Conservation (phyloP, 2,329 filamentous ascomycete species). For the Pestalotiopsis fici region DNA sequence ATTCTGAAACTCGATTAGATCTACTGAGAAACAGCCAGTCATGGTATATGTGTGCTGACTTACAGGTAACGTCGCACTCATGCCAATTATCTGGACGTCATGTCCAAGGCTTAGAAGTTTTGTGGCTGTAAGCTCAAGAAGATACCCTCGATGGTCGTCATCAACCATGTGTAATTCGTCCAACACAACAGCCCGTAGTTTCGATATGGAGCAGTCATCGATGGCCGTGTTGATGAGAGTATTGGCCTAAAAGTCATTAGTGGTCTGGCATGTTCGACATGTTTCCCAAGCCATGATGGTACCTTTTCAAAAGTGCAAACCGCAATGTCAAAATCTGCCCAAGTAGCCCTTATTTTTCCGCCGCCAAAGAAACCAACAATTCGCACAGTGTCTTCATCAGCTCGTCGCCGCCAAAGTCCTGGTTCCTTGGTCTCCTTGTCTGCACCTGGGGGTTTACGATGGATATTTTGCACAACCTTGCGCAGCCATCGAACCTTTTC, state of each 20-base stretch:
- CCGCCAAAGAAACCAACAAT: constrained; percentile 77
- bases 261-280: constrained; percentile 13
- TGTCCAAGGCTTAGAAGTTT: constrained; percentile 72
- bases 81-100: constrained; percentile 70
- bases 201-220: constrained; percentile 66
- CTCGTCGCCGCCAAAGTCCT: constrained; percentile 53
- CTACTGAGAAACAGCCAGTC: not conserved
- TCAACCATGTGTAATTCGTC: constrained; percentile 85
- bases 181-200: constrained; percentile 67
- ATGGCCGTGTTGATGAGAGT: constrained; percentile 73
- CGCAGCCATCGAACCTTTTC: constrained; percentile 78
- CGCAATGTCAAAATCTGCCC: constrained; percentile 76
- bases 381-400: constrained; percentile 59
- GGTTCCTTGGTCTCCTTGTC: constrained; percentile 31
- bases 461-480: constrained; percentile 63
- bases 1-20: constrained; percentile 49
- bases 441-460: constrained; percentile 35
- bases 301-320: constrained; percentile 82
- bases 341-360: constrained; percentile 65
- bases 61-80: constrained; percentile 78
- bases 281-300: constrained; percentile 3
- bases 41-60: constrained; percentile 22
- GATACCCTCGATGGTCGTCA: constrained; percentile 73
- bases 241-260: constrained; percentile 58
- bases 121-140: constrained; percentile 73